phyloP scores from a whole-genome alignment of 1,139 yeast genomes.

The Geotrichum reessii region DNA sequence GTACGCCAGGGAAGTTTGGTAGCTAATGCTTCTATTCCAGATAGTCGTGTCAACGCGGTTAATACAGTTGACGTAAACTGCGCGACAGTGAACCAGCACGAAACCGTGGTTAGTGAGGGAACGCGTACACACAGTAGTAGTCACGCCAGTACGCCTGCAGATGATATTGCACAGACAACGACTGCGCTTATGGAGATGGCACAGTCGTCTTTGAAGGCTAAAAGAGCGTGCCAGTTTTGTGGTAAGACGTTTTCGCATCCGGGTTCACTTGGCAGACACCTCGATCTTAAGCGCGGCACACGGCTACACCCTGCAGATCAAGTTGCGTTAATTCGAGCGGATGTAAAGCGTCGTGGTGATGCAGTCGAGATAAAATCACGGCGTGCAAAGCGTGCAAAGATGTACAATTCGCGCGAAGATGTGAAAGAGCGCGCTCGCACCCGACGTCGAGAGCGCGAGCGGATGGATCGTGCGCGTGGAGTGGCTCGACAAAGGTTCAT shows the following conservation, averaged over 20 bases:
- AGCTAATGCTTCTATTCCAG: neutral
- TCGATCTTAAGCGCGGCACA: slow-evolving; percentile 46
- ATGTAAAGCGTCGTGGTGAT: slow-evolving; percentile 48
- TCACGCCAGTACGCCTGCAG: neutral
- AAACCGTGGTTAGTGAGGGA: neutral
- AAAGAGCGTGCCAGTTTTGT: slow-evolving; percentile 45
- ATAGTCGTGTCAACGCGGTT: neutral
- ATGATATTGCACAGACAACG: slow-evolving; percentile 17
- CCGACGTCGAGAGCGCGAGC: slow-evolving; percentile 39
- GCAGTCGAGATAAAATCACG: slow-evolving; percentile 40
- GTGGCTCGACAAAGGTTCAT: slow-evolving; percentile 37
- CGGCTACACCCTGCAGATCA: slow-evolving; percentile 42
- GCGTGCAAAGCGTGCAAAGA: slow-evolving; percentile 38
- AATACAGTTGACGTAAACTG: slow-evolving; percentile 3
- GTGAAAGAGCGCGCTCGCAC: slow-evolving; percentile 41
- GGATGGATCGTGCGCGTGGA: slow-evolving; percentile 35
- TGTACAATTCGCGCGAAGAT: slow-evolving; percentile 44
- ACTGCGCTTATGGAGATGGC: slow-evolving; percentile 17
- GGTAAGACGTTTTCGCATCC: slow-evolving; percentile 47
- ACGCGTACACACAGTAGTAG: neutral
- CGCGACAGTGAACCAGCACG: slow-evolving; percentile 1
- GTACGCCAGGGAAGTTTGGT: neutral
- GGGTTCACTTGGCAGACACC: slow-evolving; percentile 49
- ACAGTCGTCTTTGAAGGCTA: slow-evolving; percentile 22
- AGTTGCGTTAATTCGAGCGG: slow-evolving; percentile 41